These are phyloP conservation scores for Dipteronia dyeriana DNA, from an alignment of 345 rosid genomes.

Conservation along the genomic window DNA sequence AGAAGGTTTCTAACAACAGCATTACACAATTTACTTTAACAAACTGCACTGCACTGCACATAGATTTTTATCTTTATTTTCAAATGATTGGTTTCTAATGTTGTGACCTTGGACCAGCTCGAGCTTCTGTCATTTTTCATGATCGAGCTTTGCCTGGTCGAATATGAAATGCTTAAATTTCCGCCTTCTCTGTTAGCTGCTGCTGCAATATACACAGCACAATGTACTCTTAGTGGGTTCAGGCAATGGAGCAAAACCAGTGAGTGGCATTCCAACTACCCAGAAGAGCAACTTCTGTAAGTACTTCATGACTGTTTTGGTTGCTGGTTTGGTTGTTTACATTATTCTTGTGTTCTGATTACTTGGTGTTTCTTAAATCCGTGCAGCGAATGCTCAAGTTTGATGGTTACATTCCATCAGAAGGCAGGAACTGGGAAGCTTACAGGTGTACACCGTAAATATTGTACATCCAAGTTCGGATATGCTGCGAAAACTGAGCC, in stretches of 20 bases:
- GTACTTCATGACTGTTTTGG: neutral
- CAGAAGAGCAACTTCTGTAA: conserved; percentile 56
- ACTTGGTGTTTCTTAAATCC: neutral
- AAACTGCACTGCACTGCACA: neutral
- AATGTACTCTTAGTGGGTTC: conserved; percentile 41
- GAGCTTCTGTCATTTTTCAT: conserved; percentile 76
- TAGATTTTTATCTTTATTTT: neutral
- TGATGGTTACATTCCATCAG: conserved; percentile 77
- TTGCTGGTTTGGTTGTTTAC: neutral
- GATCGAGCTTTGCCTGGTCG: conserved; percentile 71
- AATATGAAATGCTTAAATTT: conserved; percentile 61
- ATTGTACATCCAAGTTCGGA: conserved; percentile 76
- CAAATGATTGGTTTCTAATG: neutral
- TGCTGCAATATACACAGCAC: conserved; percentile 69
- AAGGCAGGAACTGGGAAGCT: conserved; percentile 80
- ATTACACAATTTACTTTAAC: neutral
- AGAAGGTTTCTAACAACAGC: conserved; percentile 49
- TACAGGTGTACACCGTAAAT: conserved; percentile 80
- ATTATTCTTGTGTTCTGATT: neutral
- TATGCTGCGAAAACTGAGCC: conserved; percentile 66
- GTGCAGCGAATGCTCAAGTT: conserved; percentile 74
- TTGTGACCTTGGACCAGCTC: conserved; percentile 47
- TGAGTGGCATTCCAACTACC: conserved; percentile 55
- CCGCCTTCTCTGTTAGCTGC: conserved; percentile 66
- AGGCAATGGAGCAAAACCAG: conserved; percentile 59